Conservation (phyloP, 345 rosid genomes). For the Ricinus communis region DNA sequence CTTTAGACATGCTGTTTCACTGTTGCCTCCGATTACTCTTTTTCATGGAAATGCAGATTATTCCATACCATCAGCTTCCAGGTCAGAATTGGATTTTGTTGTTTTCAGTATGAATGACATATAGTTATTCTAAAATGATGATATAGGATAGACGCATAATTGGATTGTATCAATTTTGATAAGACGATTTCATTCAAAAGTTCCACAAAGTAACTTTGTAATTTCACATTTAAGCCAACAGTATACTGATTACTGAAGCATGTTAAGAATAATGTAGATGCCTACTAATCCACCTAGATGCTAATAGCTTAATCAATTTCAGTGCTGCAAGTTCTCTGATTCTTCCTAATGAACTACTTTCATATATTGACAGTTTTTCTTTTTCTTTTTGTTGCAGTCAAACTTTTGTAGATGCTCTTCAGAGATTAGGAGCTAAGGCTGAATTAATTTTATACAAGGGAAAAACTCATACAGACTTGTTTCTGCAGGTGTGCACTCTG, state of each 20-base stretch:
- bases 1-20: constrained; percentile 24
- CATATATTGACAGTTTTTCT: background rate
- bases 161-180: background rate
- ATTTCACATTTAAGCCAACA: too few relatives aligned
- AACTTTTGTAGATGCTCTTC: constrained; percentile 24
- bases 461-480: constrained; percentile 37
- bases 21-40: constrained; percentile 30
- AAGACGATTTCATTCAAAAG: too few relatives aligned
- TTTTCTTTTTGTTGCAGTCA: constrained; percentile 14
- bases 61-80: constrained; percentile 30
- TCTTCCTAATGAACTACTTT: background rate
- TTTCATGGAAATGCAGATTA: constrained; percentile 33
- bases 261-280: background rate
- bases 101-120: background rate
- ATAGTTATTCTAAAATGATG: background rate
- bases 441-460: constrained; percentile 30
- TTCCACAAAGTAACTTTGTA: background rate
- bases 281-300: background rate
- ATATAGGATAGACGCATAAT: background rate
- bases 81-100: constrained; percentile 16
- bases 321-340: background rate
- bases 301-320: background rate
- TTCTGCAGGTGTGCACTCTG: constrained; percentile 25
- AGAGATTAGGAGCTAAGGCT: constrained; percentile 21
- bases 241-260: background rate